These are phyloP conservation scores for Neonectria ditissima DNA, from an alignment of 2,329 filamentous ascomycete genomes.

Conservation along the genomic window DNA sequence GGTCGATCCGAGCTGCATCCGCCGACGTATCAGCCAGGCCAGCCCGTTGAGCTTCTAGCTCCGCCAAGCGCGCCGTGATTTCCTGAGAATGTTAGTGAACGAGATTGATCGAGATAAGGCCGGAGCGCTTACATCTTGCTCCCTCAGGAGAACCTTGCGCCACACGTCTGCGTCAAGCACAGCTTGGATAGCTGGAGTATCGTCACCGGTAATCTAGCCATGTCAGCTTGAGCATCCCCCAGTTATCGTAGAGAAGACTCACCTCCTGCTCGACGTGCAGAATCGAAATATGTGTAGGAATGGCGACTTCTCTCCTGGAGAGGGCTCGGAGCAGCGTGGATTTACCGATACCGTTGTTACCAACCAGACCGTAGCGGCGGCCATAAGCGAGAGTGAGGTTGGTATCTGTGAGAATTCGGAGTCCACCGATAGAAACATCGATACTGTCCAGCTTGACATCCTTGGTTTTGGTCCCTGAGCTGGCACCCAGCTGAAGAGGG, in stretches of 20 bases:
- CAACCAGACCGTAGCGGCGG: constrained; percentile 94
- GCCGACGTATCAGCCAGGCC: constrained; percentile 91
- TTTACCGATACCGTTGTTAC: constrained; percentile 99
- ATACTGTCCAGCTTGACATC: constrained; percentile 98
- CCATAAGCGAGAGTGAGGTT: constrained; percentile 91
- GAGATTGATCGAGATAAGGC: neutral
- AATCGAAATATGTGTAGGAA: constrained; percentile 98
- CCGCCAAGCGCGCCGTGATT: constrained; percentile 79
- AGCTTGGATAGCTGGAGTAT: constrained; percentile 93
- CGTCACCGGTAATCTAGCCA: constrained; percentile 86
- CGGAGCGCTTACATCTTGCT: constrained; percentile 77
- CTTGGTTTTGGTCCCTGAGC: constrained; percentile 88
- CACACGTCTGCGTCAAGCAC: constrained; percentile 98
- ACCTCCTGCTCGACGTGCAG: constrained; percentile 98
- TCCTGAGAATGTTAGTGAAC: constrained; percentile 63
- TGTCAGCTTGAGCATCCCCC: constrained; percentile 24
- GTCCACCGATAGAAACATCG: constrained; percentile 91
- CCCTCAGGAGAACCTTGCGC: constrained; percentile 92
- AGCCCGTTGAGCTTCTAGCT: constrained; percentile 81
- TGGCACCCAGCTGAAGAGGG: constrained; percentile 84
- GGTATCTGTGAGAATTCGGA: constrained; percentile 91
- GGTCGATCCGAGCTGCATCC: constrained; percentile 86
- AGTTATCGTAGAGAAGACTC: constrained; percentile 40
- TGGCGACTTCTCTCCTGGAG: constrained; percentile 90
- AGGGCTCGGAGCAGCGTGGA: constrained; percentile 93